Evolutionary conservation across 192 early-diverging fungal species (phyloP), one percentile per base, ranked within the genome.

Genomic region (Mortierella hygrophila): DNA sequence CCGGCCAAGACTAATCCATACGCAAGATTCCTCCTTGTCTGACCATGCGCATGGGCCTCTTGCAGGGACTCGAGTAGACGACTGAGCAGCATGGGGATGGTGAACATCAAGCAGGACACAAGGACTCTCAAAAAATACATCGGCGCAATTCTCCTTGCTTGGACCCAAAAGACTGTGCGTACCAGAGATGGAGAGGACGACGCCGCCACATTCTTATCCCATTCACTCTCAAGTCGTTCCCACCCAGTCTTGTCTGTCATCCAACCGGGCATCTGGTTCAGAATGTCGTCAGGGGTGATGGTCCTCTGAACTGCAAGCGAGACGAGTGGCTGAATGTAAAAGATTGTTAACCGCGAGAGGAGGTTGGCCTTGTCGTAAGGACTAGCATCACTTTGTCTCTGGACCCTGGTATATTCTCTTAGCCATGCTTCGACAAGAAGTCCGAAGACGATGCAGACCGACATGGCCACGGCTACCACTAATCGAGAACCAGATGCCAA

Each of bases 341-440:
- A 55, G 26, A 85, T 75, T 8, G 74, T 65, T 8, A 73, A 63
- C 0, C 77, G 83, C 1, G 77, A 79, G 71, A 79, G 38, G 21
- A 79, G 40, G 23, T 75, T 79, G 47, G 83, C 77, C 20, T 85
- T 85, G 47, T 85, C 83, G 7, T 79, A 85, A 23, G 77, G 55
- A 46, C 83, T 76, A 4, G 78, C 83, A 0, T 26, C 57, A 29
- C 78, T 79, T 1, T 21, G 47, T 42, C 68, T 74, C 69, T 85
- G 83, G 1, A 79, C 57, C 0, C 20, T 21, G 2, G 83, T 85
- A 20, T n/a, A 18, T 11, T 13, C 41, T 72, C 83, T 72, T 47
- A 78, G 77, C 77, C 77, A 83, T 13, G 82, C 76, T 60, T 83
- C 82, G 29, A 83, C 29, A 1, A 83, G 2, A 41, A 83, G 78